A percentile compares a stretch with the other conserved stretches of the same genome.
Evolutionary conservation across 2,329 filamentous ascomycete genomes (phyloP).

Genomic region (Zasmidium cellare): DNA sequence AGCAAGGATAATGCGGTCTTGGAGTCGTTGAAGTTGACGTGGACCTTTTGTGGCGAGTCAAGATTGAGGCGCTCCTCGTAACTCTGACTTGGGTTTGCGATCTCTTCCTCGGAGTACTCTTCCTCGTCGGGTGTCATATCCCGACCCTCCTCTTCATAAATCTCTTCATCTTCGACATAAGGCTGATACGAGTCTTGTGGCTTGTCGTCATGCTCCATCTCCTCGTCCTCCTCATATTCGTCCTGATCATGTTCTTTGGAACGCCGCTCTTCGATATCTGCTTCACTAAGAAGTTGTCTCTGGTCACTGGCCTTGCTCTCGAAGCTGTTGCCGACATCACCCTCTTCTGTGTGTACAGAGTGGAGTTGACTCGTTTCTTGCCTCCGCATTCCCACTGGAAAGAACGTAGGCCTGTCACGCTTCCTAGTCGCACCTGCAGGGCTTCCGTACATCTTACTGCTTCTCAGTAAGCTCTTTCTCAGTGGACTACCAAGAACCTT

Average conservation of each 20-base stretch:
- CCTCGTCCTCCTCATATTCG: background rate
- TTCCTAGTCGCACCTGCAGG: background rate
- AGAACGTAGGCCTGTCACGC: background rate
- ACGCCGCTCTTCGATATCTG: background rate
- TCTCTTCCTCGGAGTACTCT: conserved; percentile 8
- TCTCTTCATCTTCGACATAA: conserved; percentile 8
- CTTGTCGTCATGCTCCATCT: background rate
- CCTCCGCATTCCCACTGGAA: too few relatives aligned
- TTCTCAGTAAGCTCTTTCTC: conserved; percentile 26
- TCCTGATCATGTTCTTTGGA: background rate
- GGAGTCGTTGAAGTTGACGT: conserved; percentile 38
- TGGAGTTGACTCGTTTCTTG: background rate
- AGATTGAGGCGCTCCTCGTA: conserved; percentile 39
- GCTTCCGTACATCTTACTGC: conserved; percentile 20
- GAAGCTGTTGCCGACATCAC: conserved; percentile 14
- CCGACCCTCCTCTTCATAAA: background rate
- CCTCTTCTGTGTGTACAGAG: background rate
- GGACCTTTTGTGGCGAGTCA: conserved; percentile 36
- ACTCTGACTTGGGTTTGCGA: conserved; percentile 21
- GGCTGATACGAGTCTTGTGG: background rate
- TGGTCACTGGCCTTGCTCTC: conserved; percentile 33
- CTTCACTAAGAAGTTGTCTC: conserved; percentile 30
- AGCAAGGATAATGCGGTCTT: conserved; percentile 9
- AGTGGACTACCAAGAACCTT: conserved; percentile 25
- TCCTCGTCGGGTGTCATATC: background rate